Evolutionary conservation across 345 rosid genomes (phyloP), one percentile per base, ranked within the genome.

Genomic region (Adansonia digitata): DNA sequence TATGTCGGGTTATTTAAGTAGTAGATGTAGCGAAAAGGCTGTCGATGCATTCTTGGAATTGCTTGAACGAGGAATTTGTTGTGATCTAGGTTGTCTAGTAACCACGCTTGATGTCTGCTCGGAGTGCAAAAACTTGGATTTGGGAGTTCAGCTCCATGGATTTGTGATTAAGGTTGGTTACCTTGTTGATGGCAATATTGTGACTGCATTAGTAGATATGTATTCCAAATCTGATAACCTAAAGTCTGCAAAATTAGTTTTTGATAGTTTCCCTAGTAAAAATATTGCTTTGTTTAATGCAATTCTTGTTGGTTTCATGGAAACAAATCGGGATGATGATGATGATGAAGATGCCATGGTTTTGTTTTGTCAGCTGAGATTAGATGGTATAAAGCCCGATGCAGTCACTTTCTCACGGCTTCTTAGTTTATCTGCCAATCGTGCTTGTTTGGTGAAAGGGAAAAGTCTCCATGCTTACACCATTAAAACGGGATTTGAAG

Each of bases 171-270:
- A 73, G 45, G 61, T 55, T 17, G 43, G 60, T 52, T 42, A 71
- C 62, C 45, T 3, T 56, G 2, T 77, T 48, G 2, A 76, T 62
- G 56, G 27, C 81, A 49, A 65, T 69, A 43, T 85, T 5, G 81
- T 76, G 7, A 78, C 88, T 1, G 65, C 65, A 29, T 31, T 60
- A 60, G 65, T 60, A 7, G 66, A 29, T 86, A 86, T 43, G 77
- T 78, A 51, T 29, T 80, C 88, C 7, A 87, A 85, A 81, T 85
- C 88, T 9, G 84, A 87, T 34, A 55, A 78, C 74, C 37, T 79
- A 3, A 34, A 73, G 35, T 69, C 71, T 35, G 78, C 87, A 42
- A 82, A 60, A 67, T 35, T 35, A 45, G 57, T 82, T 29, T 73
- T 77, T 0, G 67, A 75, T 56, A 59, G 74, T 35, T 66, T 83